Evolutionary conservation across 2,329 filamentous ascomycete species (phyloP), one percentile per base, ranked within the genome.

Genomic region (Pleoardoris graminearum): DNA sequence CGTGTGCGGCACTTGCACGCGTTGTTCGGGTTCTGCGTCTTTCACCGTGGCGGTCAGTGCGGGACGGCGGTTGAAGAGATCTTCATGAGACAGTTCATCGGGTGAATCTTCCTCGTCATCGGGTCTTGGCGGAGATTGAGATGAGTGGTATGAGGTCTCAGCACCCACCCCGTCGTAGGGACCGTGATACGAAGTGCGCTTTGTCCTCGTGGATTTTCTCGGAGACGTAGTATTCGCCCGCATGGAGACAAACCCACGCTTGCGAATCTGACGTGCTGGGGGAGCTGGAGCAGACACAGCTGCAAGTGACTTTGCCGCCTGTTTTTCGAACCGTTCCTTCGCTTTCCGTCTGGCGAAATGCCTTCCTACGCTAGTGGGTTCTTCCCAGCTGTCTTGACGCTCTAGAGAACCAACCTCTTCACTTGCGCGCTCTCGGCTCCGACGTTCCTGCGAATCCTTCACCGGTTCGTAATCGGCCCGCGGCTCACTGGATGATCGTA

Each of bases 391-490:
- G 49, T 71, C 63, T 48, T 71, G 54, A 22, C 61, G 48, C 21
- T 56, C 50, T 22, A 38, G 29, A 17, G n/a, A 32, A 56, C 32
- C 16, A 53, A 48, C 33, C 41, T 47, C 12, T 53, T 48, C 11
- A 67, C 51, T 23, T 56, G 44, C 50, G 21, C 51, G 51, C 16
- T 59, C 63, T 5, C 53, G 61, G 42, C 65, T 67, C 12, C 74
- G 66, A 33, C 62, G 63, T 50, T 77, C 74, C 51, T 79, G 76
- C 27, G 76, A 77, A 54, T 78, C 72, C 46, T 73, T 69, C 71
- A 77, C 76, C 23, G 74, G 74, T 30, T 71, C 69, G 47, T 79
- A 78, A 29, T 68, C 69, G n/a, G 73, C 65, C 51, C 75, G 63
- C 7, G 77, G 76, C 48, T 77, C 75, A 52, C 72, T 71, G n/a